phyloP scores from a whole-genome alignment of 2,329 filamentous ascomycete species.

The Neonectria magnoliae region DNA sequence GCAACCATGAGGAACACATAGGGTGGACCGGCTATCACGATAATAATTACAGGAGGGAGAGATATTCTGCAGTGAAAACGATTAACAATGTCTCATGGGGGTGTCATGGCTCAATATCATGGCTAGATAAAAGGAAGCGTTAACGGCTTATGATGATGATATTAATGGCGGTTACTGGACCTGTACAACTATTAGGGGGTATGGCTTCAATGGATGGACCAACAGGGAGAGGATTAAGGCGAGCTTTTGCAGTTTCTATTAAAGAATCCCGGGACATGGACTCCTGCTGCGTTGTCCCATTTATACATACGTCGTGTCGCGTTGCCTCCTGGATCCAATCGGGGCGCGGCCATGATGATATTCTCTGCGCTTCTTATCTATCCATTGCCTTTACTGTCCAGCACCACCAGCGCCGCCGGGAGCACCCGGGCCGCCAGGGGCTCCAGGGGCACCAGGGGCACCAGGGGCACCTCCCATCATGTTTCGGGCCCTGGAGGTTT shows the following conservation, averaged over 20 bases:
- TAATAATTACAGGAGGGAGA: neutral
- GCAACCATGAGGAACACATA: constrained; percentile 1
- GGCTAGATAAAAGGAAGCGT: constrained; percentile 19
- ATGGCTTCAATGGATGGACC: neutral
- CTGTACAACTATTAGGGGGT: constrained; percentile 3
- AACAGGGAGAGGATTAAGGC: neutral
- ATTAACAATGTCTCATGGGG: neutral
- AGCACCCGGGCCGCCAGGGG: constrained; percentile 39
- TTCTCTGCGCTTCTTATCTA: constrained; percentile 27
- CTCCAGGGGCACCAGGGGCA: constrained; percentile 41
- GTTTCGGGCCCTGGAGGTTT: constrained; percentile 52
- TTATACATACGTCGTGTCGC: constrained; percentile 36
- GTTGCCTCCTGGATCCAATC: constrained; percentile 19
- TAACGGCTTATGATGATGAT: neutral
- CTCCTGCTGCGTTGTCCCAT: constrained; percentile 28
- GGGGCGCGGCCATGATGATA: constrained; percentile 35
- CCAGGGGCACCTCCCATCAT: constrained; percentile 56
- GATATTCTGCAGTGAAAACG: neutral
- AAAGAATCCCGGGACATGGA: constrained; percentile 24
- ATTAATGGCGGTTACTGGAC: constrained; percentile 3
- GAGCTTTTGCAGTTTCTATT: constrained; percentile 37
- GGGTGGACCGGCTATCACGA: neutral
- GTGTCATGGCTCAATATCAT: constrained; percentile 9
- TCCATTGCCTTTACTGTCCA: constrained; percentile 34
- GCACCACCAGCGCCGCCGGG: constrained; percentile 42